Base-by-base conservation (phyloP, 2,329 filamentous ascomycete genomes). In the Aureobasidium sp. region DNA sequence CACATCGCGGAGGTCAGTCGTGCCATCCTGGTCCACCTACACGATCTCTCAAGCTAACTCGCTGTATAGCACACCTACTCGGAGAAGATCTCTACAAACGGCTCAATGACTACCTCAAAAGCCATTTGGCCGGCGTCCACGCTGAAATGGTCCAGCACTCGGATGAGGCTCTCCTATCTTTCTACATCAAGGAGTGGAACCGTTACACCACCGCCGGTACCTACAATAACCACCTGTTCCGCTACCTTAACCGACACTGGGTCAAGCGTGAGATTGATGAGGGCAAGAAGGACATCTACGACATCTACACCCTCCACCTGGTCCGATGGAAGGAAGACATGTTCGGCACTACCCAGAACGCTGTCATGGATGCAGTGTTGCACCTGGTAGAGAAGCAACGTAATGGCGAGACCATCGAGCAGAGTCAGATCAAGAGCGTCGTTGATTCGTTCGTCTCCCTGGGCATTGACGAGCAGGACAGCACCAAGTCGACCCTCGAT, bases 201-300 rank as follows among this genome's bases (percentile, higher is more conserved):
- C 82, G 93, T 57, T 98, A 96, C 72, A 98, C 93, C 2, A 88
- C 87, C 12, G 91, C 93, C 1, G 93, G 90, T 56, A 95, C 94
- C 70, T 98, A 95, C 72, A 93, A 96, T 68, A 94, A 98, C 70
- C 91, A 98, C 67, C 75, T 98, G 6, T 98, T 98, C 76, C 79
- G 86, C 51, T 98, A 98, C 66, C 81, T 98, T 22, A 98, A 98
- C 66, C 83, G 93, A 25, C 93, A 98, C 71, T 98, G 94, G 93
- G 93, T 98, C 2, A 98, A 96, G 78, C 80, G 93, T 25, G 93
- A 98, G 72, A 95, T 98, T 73, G 93, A 98, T 59, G 93, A 98
- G 70, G 93, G 93, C 29, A 97, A 98, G 74, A 96, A 97, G 75
- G 88, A 91, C 64, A 88, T 97, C 6, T 97, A 94, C 69, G 93